phyloP scores from a whole-genome alignment of 2,329 filamentous ascomycete genomes.

The Penicillium sclerotiorum region DNA sequence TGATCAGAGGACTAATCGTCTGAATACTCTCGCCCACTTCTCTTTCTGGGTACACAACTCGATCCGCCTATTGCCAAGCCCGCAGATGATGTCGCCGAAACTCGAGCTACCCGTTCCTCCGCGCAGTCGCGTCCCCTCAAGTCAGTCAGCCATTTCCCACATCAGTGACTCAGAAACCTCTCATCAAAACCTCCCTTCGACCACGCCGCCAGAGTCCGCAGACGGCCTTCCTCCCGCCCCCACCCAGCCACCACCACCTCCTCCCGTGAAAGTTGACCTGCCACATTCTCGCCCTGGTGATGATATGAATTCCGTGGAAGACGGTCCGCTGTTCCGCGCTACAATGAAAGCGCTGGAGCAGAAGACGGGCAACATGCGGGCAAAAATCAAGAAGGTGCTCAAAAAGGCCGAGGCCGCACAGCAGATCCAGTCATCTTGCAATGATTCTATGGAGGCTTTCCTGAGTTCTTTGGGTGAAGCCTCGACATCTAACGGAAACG shows the following conservation, averaged over 20 bases:
- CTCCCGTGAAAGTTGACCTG: conserved; percentile 78
- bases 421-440: conserved; percentile 76
- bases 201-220: conserved; percentile 34
- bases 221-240: conserved; percentile 28
- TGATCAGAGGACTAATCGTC: conserved; percentile 84
- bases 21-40: conserved; percentile 88
- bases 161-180: conserved; percentile 69
- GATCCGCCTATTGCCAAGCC: conserved; percentile 44
- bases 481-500: conserved; percentile 87
- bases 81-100: conserved; percentile 70
- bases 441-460: conserved; percentile 80
- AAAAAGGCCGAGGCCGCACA: conserved; percentile 91
- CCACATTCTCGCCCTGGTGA: conserved; percentile 81
- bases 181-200: conserved; percentile 32
- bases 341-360: conserved; percentile 96
- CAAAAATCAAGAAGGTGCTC: conserved; percentile 93
- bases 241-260: conserved; percentile 21
- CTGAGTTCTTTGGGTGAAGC: conserved; percentile 85
- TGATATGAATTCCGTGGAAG: conserved; percentile 81
- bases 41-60: conserved; percentile 90
- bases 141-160: conserved; percentile 82
- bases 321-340: conserved; percentile 92
- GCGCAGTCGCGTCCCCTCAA: conserved; percentile 79
- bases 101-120: conserved; percentile 73
- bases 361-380: conserved; percentile 91